Percentiles rank a stretch among this genome's conserved stretches.
phyloP scores from a whole-genome alignment of 75 land plant species.

The Pinus taeda region DNA sequence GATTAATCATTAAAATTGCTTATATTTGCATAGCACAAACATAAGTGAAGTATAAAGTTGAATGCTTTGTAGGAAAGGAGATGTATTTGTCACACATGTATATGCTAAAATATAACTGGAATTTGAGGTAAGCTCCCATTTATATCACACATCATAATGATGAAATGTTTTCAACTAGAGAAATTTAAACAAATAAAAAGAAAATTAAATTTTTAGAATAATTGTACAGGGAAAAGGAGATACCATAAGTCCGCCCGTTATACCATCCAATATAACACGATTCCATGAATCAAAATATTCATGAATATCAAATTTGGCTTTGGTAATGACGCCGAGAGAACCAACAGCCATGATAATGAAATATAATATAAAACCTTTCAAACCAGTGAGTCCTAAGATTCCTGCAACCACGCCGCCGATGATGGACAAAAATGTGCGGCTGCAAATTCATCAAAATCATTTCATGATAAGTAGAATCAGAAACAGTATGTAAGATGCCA shows the following conservation, averaged over 20 bases:
- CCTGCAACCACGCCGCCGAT: conserved; percentile 93
- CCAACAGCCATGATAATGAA: conserved; percentile 78
- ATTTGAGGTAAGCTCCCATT: too few species aligned
- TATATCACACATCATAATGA: too few species aligned
- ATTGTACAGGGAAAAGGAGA: not conserved
- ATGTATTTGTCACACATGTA: too few species aligned
- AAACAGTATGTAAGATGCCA: not conserved
- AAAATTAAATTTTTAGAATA: too few species aligned
- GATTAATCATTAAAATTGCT: too few species aligned
- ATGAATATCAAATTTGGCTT: conserved; percentile 60
- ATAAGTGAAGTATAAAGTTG: too few species aligned
- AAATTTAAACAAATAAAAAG: too few species aligned
- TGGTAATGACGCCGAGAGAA: conserved; percentile 68
- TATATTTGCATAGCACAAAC: too few species aligned
- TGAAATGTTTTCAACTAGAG: too few species aligned
- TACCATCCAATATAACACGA: conserved; percentile 72
- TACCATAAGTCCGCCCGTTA: conserved; percentile 86
- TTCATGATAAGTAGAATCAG: not conserved
- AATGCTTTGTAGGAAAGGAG: too few species aligned
- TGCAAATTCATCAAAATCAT: conserved; percentile 25
- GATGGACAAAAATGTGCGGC: conserved; percentile 94
- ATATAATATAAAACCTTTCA: conserved; percentile 80
- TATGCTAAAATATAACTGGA: too few species aligned
- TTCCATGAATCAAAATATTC: conserved; percentile 85
- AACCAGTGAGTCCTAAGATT: conserved; percentile 84